These are phyloP conservation scores for Suillus sp. DNA, from an alignment of 768 basidiomycete species.

Conservation along the genomic window DNA sequence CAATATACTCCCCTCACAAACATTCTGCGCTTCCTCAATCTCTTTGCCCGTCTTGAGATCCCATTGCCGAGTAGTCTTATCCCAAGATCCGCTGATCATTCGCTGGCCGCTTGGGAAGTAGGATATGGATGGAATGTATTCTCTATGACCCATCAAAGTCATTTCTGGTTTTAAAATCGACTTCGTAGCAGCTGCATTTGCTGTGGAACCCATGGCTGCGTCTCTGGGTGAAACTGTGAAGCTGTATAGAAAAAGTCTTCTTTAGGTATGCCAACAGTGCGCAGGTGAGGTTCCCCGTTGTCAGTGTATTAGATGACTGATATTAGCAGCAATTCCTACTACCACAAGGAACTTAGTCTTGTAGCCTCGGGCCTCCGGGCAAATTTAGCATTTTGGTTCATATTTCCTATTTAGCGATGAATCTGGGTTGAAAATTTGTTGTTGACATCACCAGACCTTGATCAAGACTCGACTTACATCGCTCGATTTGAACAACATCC, in stretches of 20 bases:
- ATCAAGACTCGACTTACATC: too few relatives aligned
- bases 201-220: not conserved
- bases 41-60: not conserved
- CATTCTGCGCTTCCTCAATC: not conserved
- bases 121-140: not conserved
- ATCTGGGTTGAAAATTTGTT: too few relatives aligned
- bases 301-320: too few relatives aligned
- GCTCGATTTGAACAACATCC: too few relatives aligned
- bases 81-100: not conserved
- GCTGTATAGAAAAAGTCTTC: not conserved
- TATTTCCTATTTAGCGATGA: too few relatives aligned
- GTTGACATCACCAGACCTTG: too few relatives aligned
- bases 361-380: too few relatives aligned
- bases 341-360: too few relatives aligned
- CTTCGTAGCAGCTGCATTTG: not conserved
- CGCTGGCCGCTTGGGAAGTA: not conserved
- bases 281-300: not conserved
- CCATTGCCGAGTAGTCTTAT: not conserved
- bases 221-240: too few relatives aligned
- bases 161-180: not conserved
- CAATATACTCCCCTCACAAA: rapidly evolving
- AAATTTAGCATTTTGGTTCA: too few relatives aligned
- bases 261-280: too few relatives aligned
- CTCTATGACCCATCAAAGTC: not conserved
- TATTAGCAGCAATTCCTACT: too few relatives aligned